Conservation (phyloP, 164 flowering plant species). For the Chimonanthus praecox region DNA sequence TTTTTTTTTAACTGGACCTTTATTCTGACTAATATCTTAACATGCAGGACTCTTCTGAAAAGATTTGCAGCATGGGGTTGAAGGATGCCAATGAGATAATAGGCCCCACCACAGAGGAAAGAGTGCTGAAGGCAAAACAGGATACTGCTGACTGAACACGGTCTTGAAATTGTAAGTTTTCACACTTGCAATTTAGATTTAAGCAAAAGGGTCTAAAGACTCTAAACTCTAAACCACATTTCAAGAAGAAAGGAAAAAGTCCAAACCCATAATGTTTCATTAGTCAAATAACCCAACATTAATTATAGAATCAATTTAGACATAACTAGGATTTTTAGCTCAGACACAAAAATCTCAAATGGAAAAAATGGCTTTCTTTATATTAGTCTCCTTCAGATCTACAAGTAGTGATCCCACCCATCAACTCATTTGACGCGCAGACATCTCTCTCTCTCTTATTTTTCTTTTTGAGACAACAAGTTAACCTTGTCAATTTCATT, state of each 20-base stretch:
- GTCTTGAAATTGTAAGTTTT: not conserved
- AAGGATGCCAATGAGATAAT: not conserved
- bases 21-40: not conserved
- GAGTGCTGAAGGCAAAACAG: constrained; percentile 2
- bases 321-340: not conserved
- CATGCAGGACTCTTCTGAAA: not conserved
- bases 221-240: not conserved
- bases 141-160: not conserved
- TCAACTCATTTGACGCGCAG: not conserved
- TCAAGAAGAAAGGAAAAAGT: not conserved
- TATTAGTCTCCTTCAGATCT: not conserved
- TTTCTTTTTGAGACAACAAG: not conserved
- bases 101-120: not conserved
- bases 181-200: not conserved
- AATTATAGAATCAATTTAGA: not conserved
- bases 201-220: no score
- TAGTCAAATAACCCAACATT: not conserved
- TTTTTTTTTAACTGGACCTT: not conserved
- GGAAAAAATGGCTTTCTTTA: not conserved
- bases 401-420: not conserved
- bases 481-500: no score
- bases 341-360: not conserved
- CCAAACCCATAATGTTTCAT: not conserved
- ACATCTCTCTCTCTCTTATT: not conserved
- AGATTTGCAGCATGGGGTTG: not conserved